Percentiles rank a stretch among this genome's conserved stretches.
Evolutionary conservation across 306 rosid species (phyloP).

Genomic region (barrel medic (Medicago truncatula)): DNA sequence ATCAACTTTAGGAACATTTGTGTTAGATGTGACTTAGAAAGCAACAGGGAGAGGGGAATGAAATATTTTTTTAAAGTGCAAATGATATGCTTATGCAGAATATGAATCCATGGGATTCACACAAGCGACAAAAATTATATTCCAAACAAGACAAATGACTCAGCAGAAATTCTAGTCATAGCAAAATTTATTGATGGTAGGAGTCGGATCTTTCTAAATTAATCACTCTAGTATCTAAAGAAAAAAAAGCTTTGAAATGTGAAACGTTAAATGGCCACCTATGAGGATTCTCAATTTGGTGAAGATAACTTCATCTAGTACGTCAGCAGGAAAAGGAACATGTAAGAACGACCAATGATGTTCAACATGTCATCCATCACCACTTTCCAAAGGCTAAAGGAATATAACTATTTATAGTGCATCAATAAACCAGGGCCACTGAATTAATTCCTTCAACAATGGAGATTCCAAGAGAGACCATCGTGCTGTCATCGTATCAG

Average conservation of each 20-base stretch:
- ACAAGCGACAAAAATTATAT: slow-evolving; percentile 40
- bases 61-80: slow-evolving; percentile 36
- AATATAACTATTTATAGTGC: slow-evolving; percentile 45
- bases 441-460: slow-evolving; percentile 41
- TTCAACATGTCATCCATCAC: slow-evolving; percentile 40
- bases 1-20: slow-evolving; percentile 41
- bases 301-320: slow-evolving; percentile 19
- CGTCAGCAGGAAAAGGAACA: slow-evolving; percentile 36
- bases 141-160: slow-evolving; percentile 37
- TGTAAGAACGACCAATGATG: slow-evolving; percentile 34
- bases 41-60: slow-evolving; percentile 31
- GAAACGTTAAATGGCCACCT: slow-evolving; percentile 23
- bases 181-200: slow-evolving; percentile 23
- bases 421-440: slow-evolving; percentile 36
- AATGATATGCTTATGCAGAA: slow-evolving; percentile 37
- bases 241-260: slow-evolving; percentile 21
- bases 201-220: slow-evolving; percentile 19
- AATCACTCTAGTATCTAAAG: slow-evolving; percentile 13
- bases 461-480: slow-evolving; percentile 43
- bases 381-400: slow-evolving; percentile 27
- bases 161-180: background rate
- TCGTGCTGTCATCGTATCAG: slow-evolving; percentile 28
- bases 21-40: slow-evolving; percentile 32
- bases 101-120: slow-evolving; percentile 31
- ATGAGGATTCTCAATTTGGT: slow-evolving; percentile 41